Evolutionary conservation across 306 rosid genomes (phyloP).

Genomic region (Citrullus colocynthis): DNA sequence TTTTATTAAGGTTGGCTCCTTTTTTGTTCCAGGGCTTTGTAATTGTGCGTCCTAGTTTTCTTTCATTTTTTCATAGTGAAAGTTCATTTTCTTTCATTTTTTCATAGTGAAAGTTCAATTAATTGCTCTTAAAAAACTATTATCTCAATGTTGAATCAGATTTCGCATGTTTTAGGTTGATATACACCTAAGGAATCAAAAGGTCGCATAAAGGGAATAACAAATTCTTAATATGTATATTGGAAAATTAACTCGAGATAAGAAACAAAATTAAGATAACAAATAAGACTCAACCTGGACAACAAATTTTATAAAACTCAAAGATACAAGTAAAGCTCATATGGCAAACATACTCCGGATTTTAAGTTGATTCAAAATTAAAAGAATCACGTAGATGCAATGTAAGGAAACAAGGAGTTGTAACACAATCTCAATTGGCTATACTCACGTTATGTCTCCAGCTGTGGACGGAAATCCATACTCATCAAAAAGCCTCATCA

Average conservation of each 20-base stretch:
- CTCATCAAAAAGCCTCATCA: constrained; percentile 98
- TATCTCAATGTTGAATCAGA: not conserved
- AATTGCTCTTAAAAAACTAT: not conserved
- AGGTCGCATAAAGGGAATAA: not conserved
- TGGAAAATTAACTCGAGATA: not conserved
- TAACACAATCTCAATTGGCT: constrained; percentile 7
- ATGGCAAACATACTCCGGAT: not conserved
- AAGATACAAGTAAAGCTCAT: not conserved
- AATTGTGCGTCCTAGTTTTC: not conserved
- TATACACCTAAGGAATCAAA: not conserved
- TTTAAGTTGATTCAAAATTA: not conserved
- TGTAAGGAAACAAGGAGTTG: not conserved
- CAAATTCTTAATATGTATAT: not conserved
- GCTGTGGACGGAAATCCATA: constrained; percentile 99
- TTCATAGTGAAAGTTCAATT: not conserved
- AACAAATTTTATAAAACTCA: not conserved
- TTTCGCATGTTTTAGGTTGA: not conserved
- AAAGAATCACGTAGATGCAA: not conserved
- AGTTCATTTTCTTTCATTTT: not conserved
- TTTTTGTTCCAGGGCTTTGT: not conserved
- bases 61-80: not conserved
- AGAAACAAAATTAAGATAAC: not conserved
- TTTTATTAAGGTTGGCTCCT: not conserved
- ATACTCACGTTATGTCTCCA: constrained; percentile 92
- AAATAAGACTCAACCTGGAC: not conserved